Conservation (phyloP, 192 early-diverging fungal species). For the Coemansia sp. region DNA sequence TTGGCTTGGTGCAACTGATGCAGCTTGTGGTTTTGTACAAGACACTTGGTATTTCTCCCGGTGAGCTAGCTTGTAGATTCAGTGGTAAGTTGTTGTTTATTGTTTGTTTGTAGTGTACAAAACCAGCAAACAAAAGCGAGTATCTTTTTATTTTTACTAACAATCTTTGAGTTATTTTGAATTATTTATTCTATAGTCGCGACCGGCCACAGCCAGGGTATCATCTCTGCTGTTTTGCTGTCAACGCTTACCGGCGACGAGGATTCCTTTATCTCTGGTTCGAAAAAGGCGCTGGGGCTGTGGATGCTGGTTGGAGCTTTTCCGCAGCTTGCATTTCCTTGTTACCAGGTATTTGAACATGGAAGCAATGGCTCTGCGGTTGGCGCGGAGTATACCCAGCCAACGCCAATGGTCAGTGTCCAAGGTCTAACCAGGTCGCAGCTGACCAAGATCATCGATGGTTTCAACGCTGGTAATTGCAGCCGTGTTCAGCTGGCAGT, state of each 20-base stretch:
- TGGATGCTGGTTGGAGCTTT: neutral
- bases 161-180: neutral
- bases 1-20: neutral
- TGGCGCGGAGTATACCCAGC: neutral
- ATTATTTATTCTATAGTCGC: conserved; percentile 15
- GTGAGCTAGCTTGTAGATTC: neutral
- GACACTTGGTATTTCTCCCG: neutral
- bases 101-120: neutral
- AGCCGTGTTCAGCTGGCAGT: neutral
- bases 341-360: neutral
- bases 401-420: neutral
- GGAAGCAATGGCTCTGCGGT: neutral
- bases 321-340: neutral
- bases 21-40: conserved; percentile 2
- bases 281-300: conserved; percentile 60
- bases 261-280: conserved; percentile 73
- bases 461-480: conserved; percentile 21
- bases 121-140: no score
- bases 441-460: conserved; percentile 10
- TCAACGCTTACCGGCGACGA: conserved; percentile 76
- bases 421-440: neutral
- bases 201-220: conserved; percentile 91
- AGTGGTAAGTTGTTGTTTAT: neutral
- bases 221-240: conserved; percentile 82
- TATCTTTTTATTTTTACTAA: neutral